Evolutionary conservation across 2,329 filamentous ascomycete genomes (phyloP).

Genomic region (Fusarium kyushuense): DNA sequence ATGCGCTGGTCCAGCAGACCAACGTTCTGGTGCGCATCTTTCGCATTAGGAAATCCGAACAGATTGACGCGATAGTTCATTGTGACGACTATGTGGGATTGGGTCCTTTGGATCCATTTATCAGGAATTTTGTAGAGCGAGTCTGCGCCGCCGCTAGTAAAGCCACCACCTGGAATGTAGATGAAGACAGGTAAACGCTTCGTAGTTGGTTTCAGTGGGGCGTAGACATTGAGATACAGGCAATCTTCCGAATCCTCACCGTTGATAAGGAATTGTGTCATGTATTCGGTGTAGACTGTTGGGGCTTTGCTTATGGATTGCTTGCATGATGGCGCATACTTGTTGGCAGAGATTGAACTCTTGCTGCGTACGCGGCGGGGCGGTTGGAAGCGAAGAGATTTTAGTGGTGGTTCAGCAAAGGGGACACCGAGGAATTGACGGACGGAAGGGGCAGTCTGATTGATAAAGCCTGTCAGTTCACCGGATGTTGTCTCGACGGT

Average conservation of each 20-base stretch:
- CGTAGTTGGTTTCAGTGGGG: neutral
- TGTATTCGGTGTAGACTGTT: constrained; percentile 13
- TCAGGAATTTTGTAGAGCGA: constrained; percentile 20
- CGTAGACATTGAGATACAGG: constrained; percentile 21
- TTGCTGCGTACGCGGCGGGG: constrained; percentile 8
- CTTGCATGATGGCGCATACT: constrained; percentile 24
- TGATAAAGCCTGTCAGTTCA: constrained; percentile 12
- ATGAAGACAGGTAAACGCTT: constrained; percentile 15
- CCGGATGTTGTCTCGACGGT: constrained; percentile 9
- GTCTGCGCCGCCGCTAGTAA: constrained; percentile 11
- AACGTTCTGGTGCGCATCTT: constrained; percentile 12
- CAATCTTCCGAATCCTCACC: constrained; percentile 17
- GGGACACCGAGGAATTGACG: constrained; percentile 23
- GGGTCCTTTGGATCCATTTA: constrained; percentile 20
- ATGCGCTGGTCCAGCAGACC: constrained; percentile 20
- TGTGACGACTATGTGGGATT: constrained; percentile 16
- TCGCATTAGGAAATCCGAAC: constrained; percentile 19
- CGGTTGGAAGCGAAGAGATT: constrained; percentile 16
- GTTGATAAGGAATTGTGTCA: constrained; percentile 19
- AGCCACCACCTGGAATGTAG: constrained; percentile 19
- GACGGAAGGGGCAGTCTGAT: constrained; percentile 5
- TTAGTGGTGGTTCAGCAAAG: constrained; percentile 16
- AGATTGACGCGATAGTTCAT: constrained; percentile 27
- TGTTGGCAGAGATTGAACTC: neutral
- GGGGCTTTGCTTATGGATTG: constrained; percentile 12